These are phyloP conservation scores for Smithsoniella earleae DNA, from an alignment of 163 green algal species.

Conservation along the genomic window DNA sequence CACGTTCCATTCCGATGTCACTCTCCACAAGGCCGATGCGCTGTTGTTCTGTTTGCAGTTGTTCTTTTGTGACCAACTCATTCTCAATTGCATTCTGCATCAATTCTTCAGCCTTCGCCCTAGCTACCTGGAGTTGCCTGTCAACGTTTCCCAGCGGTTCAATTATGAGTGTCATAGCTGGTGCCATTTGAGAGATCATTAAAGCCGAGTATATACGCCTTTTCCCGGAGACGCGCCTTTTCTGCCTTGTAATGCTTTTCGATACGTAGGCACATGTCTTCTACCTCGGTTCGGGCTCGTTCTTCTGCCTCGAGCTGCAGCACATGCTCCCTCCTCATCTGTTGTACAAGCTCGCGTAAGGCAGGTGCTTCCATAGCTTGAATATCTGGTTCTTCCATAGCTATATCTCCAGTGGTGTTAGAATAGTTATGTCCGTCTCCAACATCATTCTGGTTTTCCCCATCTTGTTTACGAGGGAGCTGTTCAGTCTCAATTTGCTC, in stretches of 20 bases:
- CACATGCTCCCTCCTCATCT: neutral
- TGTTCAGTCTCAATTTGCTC: too few species aligned
- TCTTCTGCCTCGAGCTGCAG: constrained; percentile 27
- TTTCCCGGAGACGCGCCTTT: neutral
- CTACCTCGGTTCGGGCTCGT: constrained; percentile 9
- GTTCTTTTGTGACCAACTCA: neutral
- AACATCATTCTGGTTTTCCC: too few species aligned
- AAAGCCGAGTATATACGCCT: too few species aligned
- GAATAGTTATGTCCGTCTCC: too few species aligned
- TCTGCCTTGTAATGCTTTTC: constrained; percentile 30
- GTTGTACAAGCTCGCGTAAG: neutral
- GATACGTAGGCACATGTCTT: constrained; percentile 26
- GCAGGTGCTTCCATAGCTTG: neutral
- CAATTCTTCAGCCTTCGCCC: constrained; percentile 21
- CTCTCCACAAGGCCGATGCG: constrained; percentile 8
- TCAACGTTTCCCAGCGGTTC: too few species aligned
- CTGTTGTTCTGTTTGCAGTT: constrained; percentile 28
- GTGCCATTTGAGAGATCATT: too few species aligned
- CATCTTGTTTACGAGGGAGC: too few species aligned
- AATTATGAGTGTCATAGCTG: too few species aligned
- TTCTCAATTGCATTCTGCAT: constrained; percentile 29
- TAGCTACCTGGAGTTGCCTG: neutral
- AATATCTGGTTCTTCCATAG: neutral
- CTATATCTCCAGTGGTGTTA: too few species aligned
- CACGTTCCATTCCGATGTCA: constrained; percentile 11